Evolutionary conservation across 1,284 basidiomycete genomes (phyloP).

Genomic region (Boletus smithii): DNA sequence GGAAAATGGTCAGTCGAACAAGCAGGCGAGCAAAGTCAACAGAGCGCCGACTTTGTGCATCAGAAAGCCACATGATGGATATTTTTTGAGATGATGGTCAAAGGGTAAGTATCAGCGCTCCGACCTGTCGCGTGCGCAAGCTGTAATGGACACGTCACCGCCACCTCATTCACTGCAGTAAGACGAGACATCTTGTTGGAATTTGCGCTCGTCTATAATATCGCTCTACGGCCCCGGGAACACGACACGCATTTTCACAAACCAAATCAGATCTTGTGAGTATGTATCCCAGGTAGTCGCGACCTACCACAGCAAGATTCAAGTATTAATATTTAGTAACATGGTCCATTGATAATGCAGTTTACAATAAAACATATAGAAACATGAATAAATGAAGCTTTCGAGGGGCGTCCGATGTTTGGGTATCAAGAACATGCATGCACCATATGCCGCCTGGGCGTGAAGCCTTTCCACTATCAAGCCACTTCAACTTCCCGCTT

Average conservation of each 20-base stretch:
- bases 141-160: conserved; percentile 27
- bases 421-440: conserved; percentile 25
- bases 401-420: conserved; percentile 10
- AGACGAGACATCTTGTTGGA: too few relatives aligned
- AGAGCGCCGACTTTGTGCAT: conserved; percentile 55
- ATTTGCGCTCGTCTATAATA: too few relatives aligned
- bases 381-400: conserved; percentile 26
- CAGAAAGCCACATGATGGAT: conserved; percentile 63
- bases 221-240: too few relatives aligned
- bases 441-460: background rate
- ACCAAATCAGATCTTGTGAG: too few relatives aligned
- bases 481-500: conserved; percentile 17
- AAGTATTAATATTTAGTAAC: too few relatives aligned
- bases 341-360: conserved; percentile 17
- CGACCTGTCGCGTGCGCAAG: too few relatives aligned
- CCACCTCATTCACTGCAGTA: conserved; percentile 19
- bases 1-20: background rate
- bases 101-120: conserved; percentile 2
- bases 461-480: conserved; percentile 1
- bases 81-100: conserved; percentile 10
- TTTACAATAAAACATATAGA: conserved; percentile 29
- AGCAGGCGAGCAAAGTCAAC: background rate
- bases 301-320: too few relatives aligned
- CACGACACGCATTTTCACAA: too few relatives aligned
- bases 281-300: too few relatives aligned